Conservation (phyloP, 2,329 filamentous ascomycete genomes). For the Penicillium sp. region DNA sequence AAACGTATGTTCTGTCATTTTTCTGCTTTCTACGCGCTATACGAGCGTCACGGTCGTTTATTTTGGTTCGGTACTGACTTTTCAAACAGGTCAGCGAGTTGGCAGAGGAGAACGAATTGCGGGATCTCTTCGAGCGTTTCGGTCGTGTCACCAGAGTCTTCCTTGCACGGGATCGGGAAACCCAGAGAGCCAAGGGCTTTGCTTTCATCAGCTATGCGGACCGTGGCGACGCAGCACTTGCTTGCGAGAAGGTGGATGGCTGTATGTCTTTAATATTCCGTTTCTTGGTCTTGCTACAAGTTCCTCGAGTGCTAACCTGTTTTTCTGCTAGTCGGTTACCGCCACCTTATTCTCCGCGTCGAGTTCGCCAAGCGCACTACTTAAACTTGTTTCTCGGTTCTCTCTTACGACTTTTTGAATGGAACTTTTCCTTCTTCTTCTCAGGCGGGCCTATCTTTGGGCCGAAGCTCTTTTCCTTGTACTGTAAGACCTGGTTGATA, state of each 20-base stretch:
- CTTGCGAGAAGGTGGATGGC: conserved; percentile 97
- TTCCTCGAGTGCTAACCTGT: conserved; percentile 22
- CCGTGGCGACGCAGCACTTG: conserved; percentile 81
- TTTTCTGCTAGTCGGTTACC: conserved; percentile 46
- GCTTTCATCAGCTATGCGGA: conserved; percentile 98
- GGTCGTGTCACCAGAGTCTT: conserved; percentile 97
- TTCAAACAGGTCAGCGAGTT: conserved; percentile 78
- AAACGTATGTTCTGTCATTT: conserved; percentile 65
- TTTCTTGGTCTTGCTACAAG: background rate
- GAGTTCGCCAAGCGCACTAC: conserved; percentile 51
- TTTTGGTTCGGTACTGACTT: conserved; percentile 7
- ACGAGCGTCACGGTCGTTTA: background rate
- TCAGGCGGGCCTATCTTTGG: conserved; percentile 31
- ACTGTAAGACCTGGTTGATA: conserved; percentile 39
- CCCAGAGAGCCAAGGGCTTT: conserved; percentile 93
- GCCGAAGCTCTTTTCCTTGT: conserved; percentile 33
- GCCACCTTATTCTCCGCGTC: conserved; percentile 52
- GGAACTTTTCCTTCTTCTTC: conserved; percentile 29
- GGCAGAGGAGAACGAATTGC: conserved; percentile 91
- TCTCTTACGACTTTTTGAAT: conserved; percentile 31
- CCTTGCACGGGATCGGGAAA: conserved; percentile 96
- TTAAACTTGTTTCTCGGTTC: conserved; percentile 30
- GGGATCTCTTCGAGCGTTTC: conserved; percentile 97
- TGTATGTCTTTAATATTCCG: conserved; percentile 50
- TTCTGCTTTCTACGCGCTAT: background rate